Percentiles rank a stretch among this genome's conserved stretches.
Evolutionary conservation across 192 early-diverging fungal genomes (phyloP).

Genomic region (Lunasporangiospora selenospora): DNA sequence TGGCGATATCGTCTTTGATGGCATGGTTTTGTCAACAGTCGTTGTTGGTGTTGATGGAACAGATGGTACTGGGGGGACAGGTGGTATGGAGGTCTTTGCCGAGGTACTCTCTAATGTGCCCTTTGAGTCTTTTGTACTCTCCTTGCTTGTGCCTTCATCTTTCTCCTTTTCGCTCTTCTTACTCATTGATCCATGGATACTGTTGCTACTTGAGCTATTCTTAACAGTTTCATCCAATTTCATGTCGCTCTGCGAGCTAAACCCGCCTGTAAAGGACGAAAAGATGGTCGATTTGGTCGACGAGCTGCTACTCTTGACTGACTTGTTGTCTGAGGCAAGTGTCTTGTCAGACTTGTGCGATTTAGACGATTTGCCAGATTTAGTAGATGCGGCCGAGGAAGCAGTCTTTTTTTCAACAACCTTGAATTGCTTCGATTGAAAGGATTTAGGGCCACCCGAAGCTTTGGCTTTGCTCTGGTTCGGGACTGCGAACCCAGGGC

Average conservation of each 20-base stretch:
- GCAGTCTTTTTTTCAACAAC: slow-evolving; percentile 23
- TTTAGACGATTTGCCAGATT: slow-evolving; percentile 12
- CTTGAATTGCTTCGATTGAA: slow-evolving; percentile 17
- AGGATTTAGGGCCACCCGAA: slow-evolving; percentile 15
- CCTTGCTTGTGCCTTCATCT: neutral
- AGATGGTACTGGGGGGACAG: neutral
- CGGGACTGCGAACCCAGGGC: slow-evolving; percentile 13
- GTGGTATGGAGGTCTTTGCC: neutral
- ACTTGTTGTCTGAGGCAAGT: slow-evolving; percentile 6
- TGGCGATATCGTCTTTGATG: no score
- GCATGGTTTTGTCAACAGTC: no score
- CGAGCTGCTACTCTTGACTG: neutral
- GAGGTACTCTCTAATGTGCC: no score
- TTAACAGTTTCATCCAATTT: no score
- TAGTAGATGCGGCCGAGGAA: slow-evolving; percentile 19
- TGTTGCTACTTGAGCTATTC: neutral
- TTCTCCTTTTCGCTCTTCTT: neutral
- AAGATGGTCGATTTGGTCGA: slow-evolving; percentile 23
- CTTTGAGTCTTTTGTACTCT: neutral
- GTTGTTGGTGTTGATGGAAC: neutral
- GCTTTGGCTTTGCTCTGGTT: neutral
- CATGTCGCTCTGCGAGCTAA: neutral
- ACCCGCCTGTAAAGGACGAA: slow-evolving; percentile 5
- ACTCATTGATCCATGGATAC: no score
- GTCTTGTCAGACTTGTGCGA: slow-evolving; percentile 8